Evolutionary conservation across 331 rosid genomes (phyloP).

Genomic region (Ulmus americana): DNA sequence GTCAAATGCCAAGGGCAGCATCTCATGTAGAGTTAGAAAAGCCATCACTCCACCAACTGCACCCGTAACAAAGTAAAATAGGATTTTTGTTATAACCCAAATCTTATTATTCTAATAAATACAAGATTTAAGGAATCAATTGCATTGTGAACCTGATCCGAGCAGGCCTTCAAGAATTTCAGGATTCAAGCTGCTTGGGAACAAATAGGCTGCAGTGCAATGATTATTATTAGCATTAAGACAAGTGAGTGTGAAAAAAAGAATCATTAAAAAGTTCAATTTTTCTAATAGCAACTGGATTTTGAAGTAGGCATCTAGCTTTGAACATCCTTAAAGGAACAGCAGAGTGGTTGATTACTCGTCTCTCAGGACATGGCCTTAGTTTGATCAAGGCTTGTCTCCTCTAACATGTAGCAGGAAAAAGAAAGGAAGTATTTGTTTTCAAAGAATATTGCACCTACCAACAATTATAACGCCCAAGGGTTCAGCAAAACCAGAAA

Average conservation of each 20-base stretch:
- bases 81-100: background rate
- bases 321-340: background rate
- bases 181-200: conserved; percentile 90
- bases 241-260: background rate
- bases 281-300: background rate
- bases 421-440: background rate
- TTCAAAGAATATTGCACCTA: conserved; percentile 32
- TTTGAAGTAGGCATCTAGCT: background rate
- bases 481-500: conserved; percentile 96
- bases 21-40: conserved; percentile 88
- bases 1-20: conserved; percentile 93
- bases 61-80: conserved; percentile 9
- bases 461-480: conserved; percentile 94
- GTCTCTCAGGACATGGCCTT: background rate
- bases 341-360: background rate
- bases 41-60: conserved; percentile 99
- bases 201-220: conserved; percentile 65
- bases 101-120: background rate
- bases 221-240: conserved; percentile 9
- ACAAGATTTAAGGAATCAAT: conserved; percentile 14
- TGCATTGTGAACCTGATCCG: conserved; percentile 64
- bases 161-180: conserved; percentile 94
- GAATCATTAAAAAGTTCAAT: background rate
- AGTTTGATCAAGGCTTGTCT: background rate
- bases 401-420: no score